Evolutionary conservation across 2,329 filamentous ascomycete genomes (phyloP).

Genomic region (Fusarium lateritium): DNA sequence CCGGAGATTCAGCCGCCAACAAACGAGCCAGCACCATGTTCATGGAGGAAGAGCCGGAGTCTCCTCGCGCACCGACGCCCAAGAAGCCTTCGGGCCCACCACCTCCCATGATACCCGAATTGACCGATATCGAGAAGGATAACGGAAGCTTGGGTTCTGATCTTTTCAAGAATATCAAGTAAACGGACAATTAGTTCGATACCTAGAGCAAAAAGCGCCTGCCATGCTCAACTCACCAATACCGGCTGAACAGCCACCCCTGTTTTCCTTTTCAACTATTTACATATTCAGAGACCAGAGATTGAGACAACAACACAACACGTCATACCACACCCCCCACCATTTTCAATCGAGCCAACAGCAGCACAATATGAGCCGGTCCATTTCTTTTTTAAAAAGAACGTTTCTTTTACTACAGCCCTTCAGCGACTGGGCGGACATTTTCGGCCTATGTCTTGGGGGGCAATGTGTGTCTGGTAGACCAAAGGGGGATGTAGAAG

Average conservation of each 20-base stretch:
- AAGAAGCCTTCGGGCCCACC: slow-evolving; percentile 64
- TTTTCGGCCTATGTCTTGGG: slow-evolving; percentile 30
- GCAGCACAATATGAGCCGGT: slow-evolving; percentile 41
- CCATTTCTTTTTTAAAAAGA: slow-evolving; percentile 32
- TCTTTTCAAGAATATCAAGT: slow-evolving; percentile 73
- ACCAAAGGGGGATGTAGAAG: slow-evolving; percentile 23
- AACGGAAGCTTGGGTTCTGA: slow-evolving; percentile 65
- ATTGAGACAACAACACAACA: slow-evolving; percentile 39
- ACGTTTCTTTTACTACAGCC: slow-evolving; percentile 31
- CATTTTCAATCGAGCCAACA: slow-evolving; percentile 47
- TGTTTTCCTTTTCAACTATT: slow-evolving; percentile 41
- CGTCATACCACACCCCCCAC: slow-evolving; percentile 29
- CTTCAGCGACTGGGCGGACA: slow-evolving; percentile 33
- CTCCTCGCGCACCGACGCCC: slow-evolving; percentile 46
- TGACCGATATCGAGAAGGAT: slow-evolving; percentile 66
- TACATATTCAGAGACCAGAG: slow-evolving; percentile 46
- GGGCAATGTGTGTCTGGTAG: slow-evolving; percentile 26
- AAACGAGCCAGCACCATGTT: slow-evolving; percentile 62
- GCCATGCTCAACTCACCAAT: slow-evolving; percentile 15
- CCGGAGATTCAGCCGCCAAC: slow-evolving; percentile 52
- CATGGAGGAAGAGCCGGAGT: slow-evolving; percentile 57
- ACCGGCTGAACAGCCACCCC: slow-evolving; percentile 34
- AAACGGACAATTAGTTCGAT: slow-evolving; percentile 42
- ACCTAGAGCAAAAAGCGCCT: slow-evolving; percentile 5
- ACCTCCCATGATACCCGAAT: slow-evolving; percentile 73